Conservation (phyloP, 2,329 filamentous ascomycete genomes). For the Monosporascus sp. region DNA sequence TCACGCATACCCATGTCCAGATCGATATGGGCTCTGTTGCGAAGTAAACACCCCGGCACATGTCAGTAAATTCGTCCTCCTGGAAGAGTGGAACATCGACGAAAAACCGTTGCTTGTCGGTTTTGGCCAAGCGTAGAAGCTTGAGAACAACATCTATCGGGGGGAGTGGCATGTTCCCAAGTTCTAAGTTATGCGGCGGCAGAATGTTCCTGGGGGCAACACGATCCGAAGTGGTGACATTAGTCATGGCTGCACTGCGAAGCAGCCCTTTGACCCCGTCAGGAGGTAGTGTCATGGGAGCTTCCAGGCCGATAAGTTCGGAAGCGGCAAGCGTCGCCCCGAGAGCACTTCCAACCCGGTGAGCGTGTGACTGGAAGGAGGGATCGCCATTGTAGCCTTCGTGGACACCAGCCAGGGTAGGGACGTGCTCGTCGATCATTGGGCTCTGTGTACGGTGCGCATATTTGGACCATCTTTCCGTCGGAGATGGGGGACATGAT, state of each 20-base stretch:
- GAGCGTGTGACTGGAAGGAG: slow-evolving; percentile 23
- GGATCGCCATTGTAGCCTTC: slow-evolving; percentile 23
- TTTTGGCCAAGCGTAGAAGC: slow-evolving; percentile 19
- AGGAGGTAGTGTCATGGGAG: slow-evolving; percentile 1
- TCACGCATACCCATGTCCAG: slow-evolving; percentile 23
- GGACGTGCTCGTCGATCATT: slow-evolving; percentile 23
- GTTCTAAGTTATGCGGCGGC: slow-evolving; percentile 5
- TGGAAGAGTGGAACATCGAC: slow-evolving; percentile 19
- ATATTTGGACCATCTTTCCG: slow-evolving; percentile 1
- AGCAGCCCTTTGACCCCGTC: slow-evolving; percentile 6
- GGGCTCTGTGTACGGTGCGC: slow-evolving; percentile 13
- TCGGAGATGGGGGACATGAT: neutral
- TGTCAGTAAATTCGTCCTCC: slow-evolving; percentile 19
- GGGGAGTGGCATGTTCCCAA: slow-evolving; percentile 16
- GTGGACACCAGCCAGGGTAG: slow-evolving; percentile 12
- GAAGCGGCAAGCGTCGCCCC: slow-evolving; percentile 15
- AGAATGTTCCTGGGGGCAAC: neutral
- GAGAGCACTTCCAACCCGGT: slow-evolving; percentile 13
- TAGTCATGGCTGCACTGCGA: neutral
- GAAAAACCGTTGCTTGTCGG: slow-evolving; percentile 22
- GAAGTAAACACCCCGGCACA: slow-evolving; percentile 24
- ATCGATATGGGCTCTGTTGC: slow-evolving; percentile 22
- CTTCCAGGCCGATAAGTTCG: slow-evolving; percentile 8
- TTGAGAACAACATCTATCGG: slow-evolving; percentile 21
- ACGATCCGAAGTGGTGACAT: neutral